Conservation (phyloP, 371 early-diverging fungal genomes). For the Mucor racemosus region DNA sequence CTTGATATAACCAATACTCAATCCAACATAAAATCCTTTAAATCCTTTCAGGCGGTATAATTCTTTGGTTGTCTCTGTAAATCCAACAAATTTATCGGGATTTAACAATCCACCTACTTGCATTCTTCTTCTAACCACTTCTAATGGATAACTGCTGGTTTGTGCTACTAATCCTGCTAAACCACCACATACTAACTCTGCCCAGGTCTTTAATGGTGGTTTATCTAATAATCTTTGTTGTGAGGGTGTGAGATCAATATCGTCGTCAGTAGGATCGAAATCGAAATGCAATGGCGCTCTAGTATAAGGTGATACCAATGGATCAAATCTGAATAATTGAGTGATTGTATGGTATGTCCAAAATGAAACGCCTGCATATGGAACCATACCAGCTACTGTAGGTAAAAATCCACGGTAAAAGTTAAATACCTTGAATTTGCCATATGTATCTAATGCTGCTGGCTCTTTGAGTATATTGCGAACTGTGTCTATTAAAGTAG, state of each 20-base stretch:
- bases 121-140: slow-evolving; percentile 90
- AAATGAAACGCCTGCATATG: slow-evolving; percentile 95
- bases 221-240: slow-evolving; percentile 35
- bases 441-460: slow-evolving; percentile 35
- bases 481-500: slow-evolving; percentile 42
- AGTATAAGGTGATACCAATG: slow-evolving; percentile 38
- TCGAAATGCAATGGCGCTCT: slow-evolving; percentile 25
- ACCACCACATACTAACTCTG: slow-evolving; percentile 82
- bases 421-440: slow-evolving; percentile 56
- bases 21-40: slow-evolving; percentile 90
- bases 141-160: slow-evolving; percentile 89
- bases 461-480: slow-evolving; percentile 63
- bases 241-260: slow-evolving; percentile 27
- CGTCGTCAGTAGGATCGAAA: slow-evolving; percentile 26
- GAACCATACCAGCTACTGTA: slow-evolving; percentile 92
- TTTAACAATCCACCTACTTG: slow-evolving; percentile 78
- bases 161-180: slow-evolving; percentile 86
- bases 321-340: slow-evolving; percentile 57
- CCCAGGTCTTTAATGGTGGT: slow-evolving; percentile 67
- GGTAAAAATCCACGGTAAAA: slow-evolving; percentile 94
- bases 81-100: slow-evolving; percentile 54
- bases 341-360: slow-evolving; percentile 73
- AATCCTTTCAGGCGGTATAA: slow-evolving; percentile 72
- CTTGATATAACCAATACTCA: slow-evolving; percentile 93
- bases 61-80: slow-evolving; percentile 58